Percentiles rank a stretch among this genome's conserved stretches.
Conservation (phyloP, 352 stramenopile genomes). For the Globisporangium nagaii region DNA sequence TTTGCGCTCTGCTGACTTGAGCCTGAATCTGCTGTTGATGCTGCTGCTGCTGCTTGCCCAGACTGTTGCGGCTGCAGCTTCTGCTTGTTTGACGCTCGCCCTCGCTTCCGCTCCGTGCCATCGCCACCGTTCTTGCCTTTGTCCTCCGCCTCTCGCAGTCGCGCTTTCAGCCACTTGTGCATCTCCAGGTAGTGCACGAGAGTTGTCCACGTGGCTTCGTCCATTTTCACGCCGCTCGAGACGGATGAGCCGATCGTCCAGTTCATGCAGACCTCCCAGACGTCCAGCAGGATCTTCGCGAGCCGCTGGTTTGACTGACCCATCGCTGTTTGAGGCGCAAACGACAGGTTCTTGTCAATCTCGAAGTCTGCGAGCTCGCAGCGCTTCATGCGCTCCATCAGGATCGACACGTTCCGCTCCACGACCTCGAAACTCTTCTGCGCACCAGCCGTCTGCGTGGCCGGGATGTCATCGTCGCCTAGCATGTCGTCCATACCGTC, state of each 20-base stretch:
- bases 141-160: conserved; percentile 10
- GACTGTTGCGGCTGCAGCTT: conserved; percentile 3
- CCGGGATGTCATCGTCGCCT: conserved; percentile 21
- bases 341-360: conserved; percentile 39
- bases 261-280: conserved; percentile 39
- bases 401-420: conserved; percentile 17
- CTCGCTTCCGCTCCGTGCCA: conserved; percentile 12
- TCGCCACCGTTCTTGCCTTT: conserved; percentile 1
- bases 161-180: conserved; percentile 22
- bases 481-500: conserved; percentile 27
- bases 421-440: conserved; percentile 18
- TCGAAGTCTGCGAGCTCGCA: conserved; percentile 44
- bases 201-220: conserved; percentile 16
- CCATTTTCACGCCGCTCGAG: not conserved
- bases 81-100: conserved; percentile 6
- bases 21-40: not conserved
- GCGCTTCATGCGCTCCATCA: conserved; percentile 44
- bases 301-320: conserved; percentile 30
- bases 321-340: conserved; percentile 17
- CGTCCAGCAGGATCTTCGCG: conserved; percentile 18
- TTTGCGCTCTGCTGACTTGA: not conserved
- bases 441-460: conserved; percentile 25
- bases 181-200: conserved; percentile 27
- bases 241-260: conserved; percentile 18
- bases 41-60: not conserved